phyloP scores from a whole-genome alignment of 2,329 filamentous ascomycete species.

The Pseudogymnoascus sp. region DNA sequence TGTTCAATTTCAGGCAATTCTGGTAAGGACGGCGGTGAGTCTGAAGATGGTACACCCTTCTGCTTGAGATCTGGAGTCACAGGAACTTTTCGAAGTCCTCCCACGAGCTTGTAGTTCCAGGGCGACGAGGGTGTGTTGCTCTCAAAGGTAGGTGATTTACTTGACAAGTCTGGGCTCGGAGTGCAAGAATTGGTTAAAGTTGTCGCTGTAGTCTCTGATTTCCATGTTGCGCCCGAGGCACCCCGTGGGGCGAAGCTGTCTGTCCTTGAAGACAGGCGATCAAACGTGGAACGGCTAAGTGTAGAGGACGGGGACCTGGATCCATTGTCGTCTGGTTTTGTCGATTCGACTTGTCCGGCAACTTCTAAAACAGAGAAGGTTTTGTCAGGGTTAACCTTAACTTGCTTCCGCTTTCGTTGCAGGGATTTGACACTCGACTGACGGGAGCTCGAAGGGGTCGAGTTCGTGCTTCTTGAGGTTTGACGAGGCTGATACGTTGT shows the following conservation, averaged over 20 bases:
- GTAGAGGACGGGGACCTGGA: not conserved
- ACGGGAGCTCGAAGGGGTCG: slow-evolving; percentile 7
- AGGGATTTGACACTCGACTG: slow-evolving; percentile 1
- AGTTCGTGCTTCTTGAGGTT: not conserved
- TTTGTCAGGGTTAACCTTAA: slow-evolving; percentile 12
- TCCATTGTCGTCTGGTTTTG: slow-evolving; percentile 4
- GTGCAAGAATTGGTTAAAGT: slow-evolving; percentile 8
- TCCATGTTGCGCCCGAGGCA: slow-evolving; percentile 19
- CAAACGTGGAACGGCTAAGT: slow-evolving; percentile 12
- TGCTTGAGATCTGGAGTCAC: slow-evolving; percentile 28
- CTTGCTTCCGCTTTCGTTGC: slow-evolving; percentile 11
- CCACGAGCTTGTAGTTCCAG: slow-evolving; percentile 27
- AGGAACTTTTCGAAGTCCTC: slow-evolving; percentile 29
- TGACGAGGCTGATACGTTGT: not conserved
- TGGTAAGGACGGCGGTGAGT: not conserved
- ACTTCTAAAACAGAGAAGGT: slow-evolving; percentile 12
- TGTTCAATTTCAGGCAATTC: slow-evolving; percentile 12
- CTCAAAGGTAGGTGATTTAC: slow-evolving; percentile 21
- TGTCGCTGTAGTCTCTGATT: slow-evolving; percentile 15
- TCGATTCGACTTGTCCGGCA: not conserved
- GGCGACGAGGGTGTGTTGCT: slow-evolving; percentile 26
- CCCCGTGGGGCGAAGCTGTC: slow-evolving; percentile 17
- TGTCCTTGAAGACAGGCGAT: slow-evolving; percentile 20
- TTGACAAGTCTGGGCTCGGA: slow-evolving; percentile 19
- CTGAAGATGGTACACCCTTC: slow-evolving; percentile 12